A percentile compares a stretch with the other conserved stretches of the same genome.
These are phyloP conservation scores for Vitis riparia DNA, from an alignment of 164 flowering plant genomes.

Conservation along the genomic window DNA sequence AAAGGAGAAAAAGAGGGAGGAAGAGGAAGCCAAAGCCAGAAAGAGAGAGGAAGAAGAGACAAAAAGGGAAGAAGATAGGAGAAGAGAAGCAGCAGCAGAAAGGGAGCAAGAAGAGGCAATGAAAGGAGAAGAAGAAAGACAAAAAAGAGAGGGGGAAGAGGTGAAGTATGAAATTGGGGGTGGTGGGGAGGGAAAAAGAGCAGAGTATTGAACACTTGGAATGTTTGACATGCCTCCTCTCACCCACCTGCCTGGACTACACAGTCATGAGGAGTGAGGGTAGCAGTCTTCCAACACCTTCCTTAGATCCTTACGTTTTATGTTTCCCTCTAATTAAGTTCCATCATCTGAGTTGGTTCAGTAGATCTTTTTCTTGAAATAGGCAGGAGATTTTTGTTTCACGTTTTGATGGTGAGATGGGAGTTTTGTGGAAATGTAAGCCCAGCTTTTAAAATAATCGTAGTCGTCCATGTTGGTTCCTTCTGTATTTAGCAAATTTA, in stretches of 20 bases:
- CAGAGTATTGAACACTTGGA: conserved; percentile 1
- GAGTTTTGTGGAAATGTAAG: too few relatives aligned
- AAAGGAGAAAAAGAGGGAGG: neutral
- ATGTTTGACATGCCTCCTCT: neutral
- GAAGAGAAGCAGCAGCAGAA: neutral
- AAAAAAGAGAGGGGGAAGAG: neutral
- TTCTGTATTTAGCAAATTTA: too few relatives aligned
- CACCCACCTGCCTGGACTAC: neutral
- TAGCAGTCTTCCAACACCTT: too few relatives aligned
- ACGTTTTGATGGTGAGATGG: too few relatives aligned
- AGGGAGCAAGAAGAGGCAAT: conserved; percentile 3
- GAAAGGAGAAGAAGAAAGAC: conserved; percentile 1
- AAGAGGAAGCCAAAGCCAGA: neutral
- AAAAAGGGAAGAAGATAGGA: neutral
- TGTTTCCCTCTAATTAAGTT: too few relatives aligned
- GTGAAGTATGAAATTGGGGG: neutral
- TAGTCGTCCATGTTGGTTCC: too few relatives aligned
- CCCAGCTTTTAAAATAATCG: too few relatives aligned
- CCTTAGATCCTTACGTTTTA: neutral
- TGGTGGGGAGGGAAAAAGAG: neutral
- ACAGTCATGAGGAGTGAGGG: neutral
- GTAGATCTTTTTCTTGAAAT: too few relatives aligned
- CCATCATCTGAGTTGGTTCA: too few relatives aligned
- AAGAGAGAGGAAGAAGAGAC: neutral
- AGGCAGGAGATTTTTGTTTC: too few relatives aligned